Percentiles rank a stretch among this genome's conserved stretches.
Conservation (phyloP, 2,329 filamentous ascomycete genomes). For the Hymenoscyphus fructigenus region DNA sequence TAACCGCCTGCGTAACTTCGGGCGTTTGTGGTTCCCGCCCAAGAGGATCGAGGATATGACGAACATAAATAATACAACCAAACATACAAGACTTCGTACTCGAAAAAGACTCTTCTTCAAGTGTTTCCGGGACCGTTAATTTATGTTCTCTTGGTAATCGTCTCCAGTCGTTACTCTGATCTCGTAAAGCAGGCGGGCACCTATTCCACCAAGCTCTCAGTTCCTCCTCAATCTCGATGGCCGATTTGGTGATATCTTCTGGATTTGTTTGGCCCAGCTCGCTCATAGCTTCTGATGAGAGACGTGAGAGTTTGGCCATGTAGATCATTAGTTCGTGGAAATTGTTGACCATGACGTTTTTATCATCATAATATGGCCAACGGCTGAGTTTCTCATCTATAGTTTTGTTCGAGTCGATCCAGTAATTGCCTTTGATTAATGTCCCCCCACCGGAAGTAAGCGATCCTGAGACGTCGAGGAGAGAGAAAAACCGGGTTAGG, state of each 20-base stretch:
- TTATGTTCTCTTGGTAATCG: constrained; percentile 28
- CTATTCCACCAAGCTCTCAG: constrained; percentile 31
- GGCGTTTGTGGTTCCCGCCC: constrained; percentile 22
- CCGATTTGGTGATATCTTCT: constrained; percentile 21
- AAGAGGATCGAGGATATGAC: constrained; percentile 33
- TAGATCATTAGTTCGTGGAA: constrained; percentile 34
- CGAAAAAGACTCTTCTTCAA: constrained; percentile 34
- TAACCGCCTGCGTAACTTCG: constrained; percentile 30
- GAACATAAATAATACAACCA: constrained; percentile 33
- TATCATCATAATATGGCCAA: constrained; percentile 35
- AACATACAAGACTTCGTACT: constrained; percentile 33
- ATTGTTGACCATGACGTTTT: constrained; percentile 28
- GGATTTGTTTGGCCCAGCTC: constrained; percentile 22
- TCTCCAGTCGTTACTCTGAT: constrained; percentile 34
- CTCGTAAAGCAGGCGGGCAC: constrained; percentile 28
- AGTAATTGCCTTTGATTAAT: constrained; percentile 34
- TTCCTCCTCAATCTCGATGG: constrained; percentile 22
- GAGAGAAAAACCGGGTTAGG: constrained; percentile 34
- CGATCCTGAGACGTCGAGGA: constrained; percentile 35
- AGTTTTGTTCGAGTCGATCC: constrained; percentile 25
- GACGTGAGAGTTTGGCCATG: constrained; percentile 32
- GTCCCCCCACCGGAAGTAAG: constrained; percentile 31
- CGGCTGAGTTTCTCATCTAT: constrained; percentile 3
- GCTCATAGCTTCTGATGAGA: constrained; percentile 32
- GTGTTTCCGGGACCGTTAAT: constrained; percentile 31